Base-by-base conservation (phyloP, 768 basidiomycete species). In the Leccinum fibrillosum region DNA sequence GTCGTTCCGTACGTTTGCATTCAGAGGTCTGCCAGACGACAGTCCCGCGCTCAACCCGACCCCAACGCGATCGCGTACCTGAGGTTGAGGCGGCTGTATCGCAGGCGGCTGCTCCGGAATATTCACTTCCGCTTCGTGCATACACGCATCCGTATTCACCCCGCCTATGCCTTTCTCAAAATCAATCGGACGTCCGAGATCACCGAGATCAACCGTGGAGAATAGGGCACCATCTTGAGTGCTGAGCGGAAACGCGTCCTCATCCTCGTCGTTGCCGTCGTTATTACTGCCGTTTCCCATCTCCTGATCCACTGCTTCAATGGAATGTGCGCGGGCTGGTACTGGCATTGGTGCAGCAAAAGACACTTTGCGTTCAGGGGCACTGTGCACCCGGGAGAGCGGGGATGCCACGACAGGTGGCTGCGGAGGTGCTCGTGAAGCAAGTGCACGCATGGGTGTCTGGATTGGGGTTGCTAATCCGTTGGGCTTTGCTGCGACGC, bases 211-310 rank as follows among this genome's bases (percentile, higher is more conserved):
- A 23, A 85, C 76, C 10, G 77, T 70, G 19, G 87, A 86, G 35
- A 86, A 74, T 63, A 89, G 80, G 2, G 78, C 84, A 54, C 85
- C 88, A 54, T 90, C 89, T 42, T 91, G 86, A 1, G 86, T 86
- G 56, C 76, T 75, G 61, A 84, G 80, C 11, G 76, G 75, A 60
- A 80, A 85, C 0, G 78, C 61, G 17, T 75, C 57, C 0, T 61
- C 57, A 0, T 51, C 48, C 5, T 48, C 26, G 1, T 78, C 78
- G 37, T 76, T 72, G 11, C 54, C 58, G 25, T 64, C 64, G 35
- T 59, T 50, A 34, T 57, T 35, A 10, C n/a, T 12, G 1, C 5
- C 5, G 6, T 26, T 5, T 0, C 9, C 23, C 19, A 30, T 30
- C 4, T 49, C 15, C 32, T 52, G 42, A n/a, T 65, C 57, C 2